These are phyloP conservation scores for Crithidia bombi DNA, from an alignment of 208 protist species.

Conservation along the genomic window DNA sequence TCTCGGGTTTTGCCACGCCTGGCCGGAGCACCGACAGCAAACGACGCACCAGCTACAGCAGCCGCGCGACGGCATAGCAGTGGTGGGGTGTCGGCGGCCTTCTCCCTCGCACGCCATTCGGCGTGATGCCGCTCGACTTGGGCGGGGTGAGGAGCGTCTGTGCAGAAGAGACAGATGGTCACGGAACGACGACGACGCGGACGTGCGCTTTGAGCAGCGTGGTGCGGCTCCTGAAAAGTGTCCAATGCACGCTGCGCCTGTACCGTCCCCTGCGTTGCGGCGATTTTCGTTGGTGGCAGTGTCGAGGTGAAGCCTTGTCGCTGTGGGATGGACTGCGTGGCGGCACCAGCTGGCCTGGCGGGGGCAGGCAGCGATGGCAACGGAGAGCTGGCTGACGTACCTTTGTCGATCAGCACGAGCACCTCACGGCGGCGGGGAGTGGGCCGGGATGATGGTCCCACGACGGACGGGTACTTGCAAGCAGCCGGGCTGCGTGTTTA, in stretches of 20 bases:
- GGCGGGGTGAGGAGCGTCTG: conserved; percentile 1
- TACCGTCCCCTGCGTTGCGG: conserved; percentile 19
- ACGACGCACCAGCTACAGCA: background rate
- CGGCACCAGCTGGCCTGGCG: conserved; percentile 44
- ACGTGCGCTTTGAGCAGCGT: conserved; percentile 43
- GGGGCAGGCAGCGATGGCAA: conserved; percentile 41
- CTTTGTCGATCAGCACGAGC: conserved; percentile 26
- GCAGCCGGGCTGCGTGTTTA: conserved; percentile 22
- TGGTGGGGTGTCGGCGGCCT: conserved; percentile 4
- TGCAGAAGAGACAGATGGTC: background rate
- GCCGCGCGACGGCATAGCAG: background rate
- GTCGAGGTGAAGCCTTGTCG: conserved; percentile 42
- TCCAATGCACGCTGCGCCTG: conserved; percentile 54
- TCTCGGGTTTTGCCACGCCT: conserved; percentile 33
- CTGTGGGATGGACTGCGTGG: conserved; percentile 46
- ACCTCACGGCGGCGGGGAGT: background rate
- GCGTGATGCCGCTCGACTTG: conserved; percentile 9
- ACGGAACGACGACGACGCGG: conserved; percentile 10
- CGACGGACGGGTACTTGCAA: conserved; percentile 10
- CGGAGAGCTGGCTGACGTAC: conserved; percentile 44
- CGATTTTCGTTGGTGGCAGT: conserved; percentile 9
- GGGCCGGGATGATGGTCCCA: background rate
- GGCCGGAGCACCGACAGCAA: conserved; percentile 34
- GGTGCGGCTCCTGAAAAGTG: conserved; percentile 60
- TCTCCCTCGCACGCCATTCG: background rate